Evolutionary conservation across 345 rosid genomes (phyloP), one percentile per base, ranked within the genome.

Genomic region (Rubroshorea leprosula): DNA sequence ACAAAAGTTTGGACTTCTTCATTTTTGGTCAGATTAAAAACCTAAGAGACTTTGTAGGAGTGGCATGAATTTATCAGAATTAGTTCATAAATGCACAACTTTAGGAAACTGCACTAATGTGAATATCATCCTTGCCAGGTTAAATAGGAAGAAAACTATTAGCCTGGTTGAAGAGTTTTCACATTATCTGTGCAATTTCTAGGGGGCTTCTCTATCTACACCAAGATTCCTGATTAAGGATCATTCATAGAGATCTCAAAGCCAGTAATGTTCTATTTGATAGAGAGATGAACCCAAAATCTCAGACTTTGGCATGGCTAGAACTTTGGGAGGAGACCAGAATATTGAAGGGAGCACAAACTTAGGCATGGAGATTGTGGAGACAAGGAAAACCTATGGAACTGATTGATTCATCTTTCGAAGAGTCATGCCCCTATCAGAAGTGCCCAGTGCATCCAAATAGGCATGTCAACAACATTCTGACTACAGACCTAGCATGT

Each of bases 131-230:
- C n/a, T n/a, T 0, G 21, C 19, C 57, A 54, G 57, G 27, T 29
- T 19, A 17, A 14, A 27, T 5, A 16, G 27, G 57, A 39, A 18
- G 63, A 3, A 60, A 45, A 24, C 8, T 70, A 17, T 35, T 75
- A 39, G 65, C 67, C 23, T 77, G 81, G 81, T 23, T 66, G 5
- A 64, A 13, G 51, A 58, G 72, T 14, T 53, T 57, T 58, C 43
- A 67, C 2, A 70, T 77, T n/a, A 73, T 77, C 29, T 60, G 57
- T 16, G 78, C 78, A 27, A 73, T 77, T 16, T 68, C 76, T 20
- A 51, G n/a, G 76, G 9, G 78, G 17, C 58, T 77, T 31, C 78
- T 73, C 48, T 77, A 73, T 31, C 75, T 77, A 19, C 81, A 77
- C 35, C 72, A 73, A 65, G 81, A 73, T 62, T 77, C 78, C 0